Evolutionary conservation across 2,329 filamentous ascomycete genomes (phyloP).

Genomic region (Penicillium sp.): DNA sequence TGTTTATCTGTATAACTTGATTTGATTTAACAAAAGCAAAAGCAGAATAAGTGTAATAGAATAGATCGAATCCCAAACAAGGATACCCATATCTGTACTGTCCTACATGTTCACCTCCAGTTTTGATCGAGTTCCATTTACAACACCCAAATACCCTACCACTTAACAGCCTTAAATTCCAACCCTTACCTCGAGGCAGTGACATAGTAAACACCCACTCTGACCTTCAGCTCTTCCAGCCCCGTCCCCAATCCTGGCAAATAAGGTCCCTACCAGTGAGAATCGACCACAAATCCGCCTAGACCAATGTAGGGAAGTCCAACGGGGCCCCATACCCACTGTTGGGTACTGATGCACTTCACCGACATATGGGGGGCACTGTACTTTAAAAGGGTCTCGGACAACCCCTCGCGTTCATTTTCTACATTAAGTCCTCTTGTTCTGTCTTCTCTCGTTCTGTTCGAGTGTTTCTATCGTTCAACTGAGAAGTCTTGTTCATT

Average conservation of each 20-base stretch:
- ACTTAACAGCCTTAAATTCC: background rate
- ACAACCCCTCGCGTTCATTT: constrained; percentile 3
- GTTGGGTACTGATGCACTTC: constrained; percentile 25
- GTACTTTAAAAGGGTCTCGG: constrained; percentile 9
- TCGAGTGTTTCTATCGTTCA: background rate
- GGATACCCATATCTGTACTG: background rate
- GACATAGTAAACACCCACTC: background rate
- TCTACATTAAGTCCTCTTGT: no score
- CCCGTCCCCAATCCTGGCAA: constrained; percentile 10
- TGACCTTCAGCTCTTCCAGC: background rate
- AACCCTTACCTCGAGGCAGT: no score
- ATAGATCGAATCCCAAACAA: background rate
- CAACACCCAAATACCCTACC: background rate
- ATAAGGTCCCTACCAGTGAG: constrained; percentile 18
- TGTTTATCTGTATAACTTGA: background rate
- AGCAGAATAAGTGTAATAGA: background rate
- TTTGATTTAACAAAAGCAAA: background rate
- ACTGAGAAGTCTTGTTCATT: background rate
- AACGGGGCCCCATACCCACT: constrained; percentile 26
- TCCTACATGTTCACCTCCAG: background rate
- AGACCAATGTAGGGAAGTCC: constrained; percentile 23
- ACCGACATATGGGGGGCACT: constrained; percentile 10
- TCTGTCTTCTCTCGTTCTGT: background rate
- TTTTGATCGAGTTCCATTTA: background rate
- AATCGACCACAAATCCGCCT: constrained; percentile 14